Evolutionary conservation across 805 yeast species (phyloP).

Genomic region (Candida montana): DNA sequence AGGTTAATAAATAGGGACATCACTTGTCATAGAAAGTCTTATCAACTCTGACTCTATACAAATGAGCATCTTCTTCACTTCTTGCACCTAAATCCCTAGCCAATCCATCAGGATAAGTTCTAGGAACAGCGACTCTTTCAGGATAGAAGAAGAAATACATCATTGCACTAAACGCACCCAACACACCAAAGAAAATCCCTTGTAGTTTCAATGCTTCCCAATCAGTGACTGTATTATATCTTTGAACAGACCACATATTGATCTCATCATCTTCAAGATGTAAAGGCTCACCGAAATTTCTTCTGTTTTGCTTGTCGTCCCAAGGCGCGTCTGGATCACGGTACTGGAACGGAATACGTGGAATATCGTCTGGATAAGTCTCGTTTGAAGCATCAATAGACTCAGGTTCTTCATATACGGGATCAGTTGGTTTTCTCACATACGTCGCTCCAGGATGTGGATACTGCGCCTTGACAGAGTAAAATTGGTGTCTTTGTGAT

Average conservation of each 20-base stretch:
- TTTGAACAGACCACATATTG: constrained; percentile 86
- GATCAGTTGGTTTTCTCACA: not conserved
- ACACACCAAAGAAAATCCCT: constrained; percentile 47
- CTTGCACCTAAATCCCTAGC: constrained; percentile 69
- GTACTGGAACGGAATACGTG: constrained; percentile 52
- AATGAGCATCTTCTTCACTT: constrained; percentile 35
- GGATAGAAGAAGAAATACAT: constrained; percentile 51
- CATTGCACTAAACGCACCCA: constrained; percentile 36
- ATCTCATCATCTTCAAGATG: constrained; percentile 67
- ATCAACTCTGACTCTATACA: constrained; percentile 39
- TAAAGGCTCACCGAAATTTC: constrained; percentile 70
- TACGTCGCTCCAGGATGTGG: not conserved
- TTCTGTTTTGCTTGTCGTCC: constrained; percentile 77
- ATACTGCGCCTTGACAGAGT: not conserved
- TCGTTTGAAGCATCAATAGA: constrained; percentile 4
- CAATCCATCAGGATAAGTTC: constrained; percentile 75
- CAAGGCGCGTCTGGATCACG: constrained; percentile 68
- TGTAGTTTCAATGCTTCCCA: constrained; percentile 55
- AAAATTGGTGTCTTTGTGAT: not conserved
- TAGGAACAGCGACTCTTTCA: constrained; percentile 69
- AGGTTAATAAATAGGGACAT: constrained; percentile 1
- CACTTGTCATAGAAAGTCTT: constrained; percentile 19
- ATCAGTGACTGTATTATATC: constrained; percentile 55
- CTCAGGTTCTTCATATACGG: constrained; percentile 2
- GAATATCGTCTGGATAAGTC: constrained; percentile 51